phyloP scores from a whole-genome alignment of 768 basidiomycete species.

The Leccinum arenicola region DNA sequence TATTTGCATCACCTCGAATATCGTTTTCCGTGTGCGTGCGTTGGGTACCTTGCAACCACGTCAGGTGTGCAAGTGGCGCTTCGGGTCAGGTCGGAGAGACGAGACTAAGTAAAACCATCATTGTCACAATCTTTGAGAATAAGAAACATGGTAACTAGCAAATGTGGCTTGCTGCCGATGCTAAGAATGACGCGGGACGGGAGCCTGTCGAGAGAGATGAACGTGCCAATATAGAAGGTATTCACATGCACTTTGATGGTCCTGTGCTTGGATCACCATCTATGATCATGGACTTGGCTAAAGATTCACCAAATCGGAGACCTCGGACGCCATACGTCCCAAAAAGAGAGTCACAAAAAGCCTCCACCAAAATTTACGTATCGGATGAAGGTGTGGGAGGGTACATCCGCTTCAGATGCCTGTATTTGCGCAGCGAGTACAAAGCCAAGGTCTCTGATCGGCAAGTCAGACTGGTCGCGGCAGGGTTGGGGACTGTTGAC shows the following conservation, averaged over 20 bases:
- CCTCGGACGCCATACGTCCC: background rate
- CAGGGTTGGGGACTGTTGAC: constrained; percentile 8
- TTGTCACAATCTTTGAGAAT: background rate
- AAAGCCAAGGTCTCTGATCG: constrained; percentile 74
- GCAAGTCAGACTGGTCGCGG: background rate
- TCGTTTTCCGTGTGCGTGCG: background rate
- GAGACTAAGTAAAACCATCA: background rate
- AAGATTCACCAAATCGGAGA: background rate
- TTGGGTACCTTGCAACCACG: background rate
- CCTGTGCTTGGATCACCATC: background rate
- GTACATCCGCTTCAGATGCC: constrained; percentile 75
- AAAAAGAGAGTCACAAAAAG: background rate
- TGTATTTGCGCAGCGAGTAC: constrained; percentile 80
- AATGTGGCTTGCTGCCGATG: background rate
- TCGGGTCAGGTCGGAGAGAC: background rate
- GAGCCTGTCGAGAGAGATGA: background rate
- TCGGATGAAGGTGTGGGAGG: constrained; percentile 28
- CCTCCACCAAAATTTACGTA: background rate
- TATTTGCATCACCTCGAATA: background rate
- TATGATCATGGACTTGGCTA: background rate
- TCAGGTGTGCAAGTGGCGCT: background rate
- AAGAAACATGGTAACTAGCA: background rate
- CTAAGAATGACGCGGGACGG: background rate
- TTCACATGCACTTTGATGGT: background rate
- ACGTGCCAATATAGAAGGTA: background rate